Base-by-base conservation (phyloP, 2,329 filamentous ascomycete genomes). In the Nannizziopsis barbatae region DNA sequence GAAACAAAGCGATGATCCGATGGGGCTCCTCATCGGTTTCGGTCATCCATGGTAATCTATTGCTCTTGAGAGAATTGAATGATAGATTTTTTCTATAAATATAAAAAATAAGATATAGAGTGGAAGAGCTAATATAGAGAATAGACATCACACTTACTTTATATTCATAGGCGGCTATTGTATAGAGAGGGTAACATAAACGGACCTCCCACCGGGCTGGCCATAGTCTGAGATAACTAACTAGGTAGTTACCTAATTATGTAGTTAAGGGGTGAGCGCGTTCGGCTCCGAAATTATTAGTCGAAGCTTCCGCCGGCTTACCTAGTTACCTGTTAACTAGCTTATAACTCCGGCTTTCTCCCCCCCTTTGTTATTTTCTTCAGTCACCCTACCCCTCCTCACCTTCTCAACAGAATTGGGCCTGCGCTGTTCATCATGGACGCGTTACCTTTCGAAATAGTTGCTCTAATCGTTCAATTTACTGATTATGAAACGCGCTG, bases 1-100 rank as follows among this genome's bases (percentile, higher is more conserved):
- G 70, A 50, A 59, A 37, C 49, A 52, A 22, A 45, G 61, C 30
- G 31, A 18, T 15, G 68, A 69, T 1, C 62, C 58, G 10, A 56
- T 55, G 7, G 56, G 63, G 17, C 63, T 69, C 12, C 44, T 72
- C 31, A 52, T 51, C 11, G 56, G 65, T 31, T 55, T 71, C 20
- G 70, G 69, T 3, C 44, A 51, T 30, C 30, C 52, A 15, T 53
- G 52, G 52, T 53, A 50, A 38, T 18, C 31, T 20, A 18, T 45
- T 8, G 14, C 9, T 14, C 7, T 14, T 10, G 18, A 37, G n/a
- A 37, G 35, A 12, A 5, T 40, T 40, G 33, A 14, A 17, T 40
- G 15, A 3, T 40, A 12, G 15, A 12, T 6, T 6, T 20, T 22
- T 40, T 40, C 12, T 33, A 33, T 33, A 8, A 33, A 33, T 8